Evolutionary conservation across 345 rosid species (phyloP), one percentile per base, ranked within the genome.

Genomic region (Hibiscus mutabilis): DNA sequence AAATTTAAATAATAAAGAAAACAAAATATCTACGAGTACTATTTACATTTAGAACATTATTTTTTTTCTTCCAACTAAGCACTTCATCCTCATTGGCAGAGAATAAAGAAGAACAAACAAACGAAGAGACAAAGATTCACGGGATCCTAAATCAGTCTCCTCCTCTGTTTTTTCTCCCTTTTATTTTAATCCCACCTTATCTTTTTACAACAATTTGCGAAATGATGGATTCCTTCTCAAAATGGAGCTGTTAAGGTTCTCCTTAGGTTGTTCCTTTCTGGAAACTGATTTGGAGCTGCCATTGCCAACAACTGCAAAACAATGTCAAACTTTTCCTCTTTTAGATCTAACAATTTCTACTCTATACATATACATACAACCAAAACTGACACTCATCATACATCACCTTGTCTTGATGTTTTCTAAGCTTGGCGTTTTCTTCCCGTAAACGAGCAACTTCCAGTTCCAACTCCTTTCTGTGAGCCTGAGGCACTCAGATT

Each of bases 221-320:
- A 55, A 19, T 21, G 27, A 55, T 21, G 60, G 15, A n/a, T 37
- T 53, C 55, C 75, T 74, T 71, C 79, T 85, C 59, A 87, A 82
- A 85, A 85, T 65, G 88, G 89, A 73, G 89, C 82, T 3, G 83
- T 77, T 60, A 68, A 78, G 73, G 85, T 78, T 76, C 89, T 78
- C 16, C 18, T 58, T 27, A 87, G 79, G 8, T 55, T 62, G 4
- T 46, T 69, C 85, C 77, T 85, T 81, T 78, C 74, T 4, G 86
- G 83, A 44, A 56, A 51, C 72, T 69, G 77, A 56, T 74, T 61
- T 33, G 79, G 59, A 22, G 83, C 79, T n/a, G 78, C 66, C 44
- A 35, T 35, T 6, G 44, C 2, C 80, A 68, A 16, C 14, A 66
- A 40, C 87, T 78, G 81, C 19, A 63, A 68, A 33, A 53, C 33